Percentiles rank a stretch among this genome's conserved stretches.
These are phyloP conservation scores for Linderina pennispora DNA, from an alignment of 192 early-diverging fungal genomes.

Conservation along the genomic window DNA sequence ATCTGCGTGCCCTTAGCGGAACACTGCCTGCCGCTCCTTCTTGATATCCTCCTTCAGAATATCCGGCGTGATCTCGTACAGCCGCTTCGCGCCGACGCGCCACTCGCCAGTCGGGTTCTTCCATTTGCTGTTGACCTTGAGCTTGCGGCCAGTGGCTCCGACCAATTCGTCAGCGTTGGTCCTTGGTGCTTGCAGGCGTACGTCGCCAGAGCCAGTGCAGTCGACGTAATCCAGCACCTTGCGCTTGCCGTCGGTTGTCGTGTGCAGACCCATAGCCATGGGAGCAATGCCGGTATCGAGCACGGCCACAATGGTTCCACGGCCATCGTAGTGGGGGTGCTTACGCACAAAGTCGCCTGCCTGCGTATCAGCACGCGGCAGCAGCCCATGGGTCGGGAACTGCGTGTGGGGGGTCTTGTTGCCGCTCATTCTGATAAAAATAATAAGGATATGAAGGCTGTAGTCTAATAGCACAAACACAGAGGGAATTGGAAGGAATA, in stretches of 20 bases:
- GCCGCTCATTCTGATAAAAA: no score
- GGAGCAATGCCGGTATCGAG: slow-evolving; percentile 97
- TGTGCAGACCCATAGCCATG: slow-evolving; percentile 77
- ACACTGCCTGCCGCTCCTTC: slow-evolving; percentile 45
- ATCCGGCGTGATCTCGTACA: slow-evolving; percentile 69
- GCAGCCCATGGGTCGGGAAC: slow-evolving; percentile 58
- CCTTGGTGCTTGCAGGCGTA: slow-evolving; percentile 49
- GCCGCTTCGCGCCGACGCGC: slow-evolving; percentile 73
- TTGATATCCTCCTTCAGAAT: slow-evolving; percentile 40
- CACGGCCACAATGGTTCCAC: slow-evolving; percentile 83
- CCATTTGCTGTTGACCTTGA: slow-evolving; percentile 67
- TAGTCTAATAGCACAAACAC: no score
- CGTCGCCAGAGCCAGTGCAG: slow-evolving; percentile 85
- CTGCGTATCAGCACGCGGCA: slow-evolving; percentile 76
- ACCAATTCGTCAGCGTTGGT: slow-evolving; percentile 49
- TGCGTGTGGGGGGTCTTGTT: slow-evolving; percentile 52
- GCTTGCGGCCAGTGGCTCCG: slow-evolving; percentile 69
- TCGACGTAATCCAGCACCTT: slow-evolving; percentile 93
- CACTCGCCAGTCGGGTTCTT: slow-evolving; percentile 77
- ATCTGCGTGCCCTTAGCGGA: no score
- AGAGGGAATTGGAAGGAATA: no score
- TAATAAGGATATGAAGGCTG: no score
- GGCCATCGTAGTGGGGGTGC: slow-evolving; percentile 78
- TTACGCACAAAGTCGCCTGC: slow-evolving; percentile 75
- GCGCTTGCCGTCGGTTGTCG: slow-evolving; percentile 81